Percentiles rank a stretch among this genome's conserved stretches.
Conservation (phyloP, 495 filamentous ascomycete genomes). For the Penicillium goetzii region DNA sequence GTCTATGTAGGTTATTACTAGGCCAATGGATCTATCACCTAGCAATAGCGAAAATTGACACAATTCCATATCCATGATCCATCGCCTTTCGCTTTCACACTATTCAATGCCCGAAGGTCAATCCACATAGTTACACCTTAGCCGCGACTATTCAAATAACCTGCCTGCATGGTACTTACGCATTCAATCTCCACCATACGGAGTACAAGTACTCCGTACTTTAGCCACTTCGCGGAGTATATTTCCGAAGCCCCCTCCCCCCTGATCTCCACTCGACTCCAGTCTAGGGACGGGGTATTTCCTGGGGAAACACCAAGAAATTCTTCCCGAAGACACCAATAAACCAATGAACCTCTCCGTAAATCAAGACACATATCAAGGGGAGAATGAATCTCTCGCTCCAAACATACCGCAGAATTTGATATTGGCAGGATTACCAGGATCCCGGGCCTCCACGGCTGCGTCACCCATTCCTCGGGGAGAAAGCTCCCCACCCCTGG, state of each 20-base stretch:
- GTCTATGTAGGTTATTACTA: neutral
- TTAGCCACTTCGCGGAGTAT: neutral
- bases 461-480: neutral
- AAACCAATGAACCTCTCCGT: neutral
- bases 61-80: neutral
- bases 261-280: neutral
- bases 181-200: too few relatives aligned
- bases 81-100: neutral
- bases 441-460: neutral
- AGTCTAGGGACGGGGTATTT: neutral
- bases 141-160: neutral
- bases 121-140: neutral
- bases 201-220: too few relatives aligned
- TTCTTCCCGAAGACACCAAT: neutral
- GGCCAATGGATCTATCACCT: neutral
- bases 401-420: neutral
- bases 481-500: neutral
- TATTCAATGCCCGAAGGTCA: neutral
- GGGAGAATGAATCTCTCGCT: neutral
- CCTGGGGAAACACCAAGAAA: neutral
- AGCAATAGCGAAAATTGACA: neutral
- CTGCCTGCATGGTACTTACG: slow-evolving; percentile 3
- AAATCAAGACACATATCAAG: neutral
- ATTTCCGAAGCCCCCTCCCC: neutral
- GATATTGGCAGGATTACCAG: neutral